Evolutionary conservation across 2,329 filamentous ascomycete species (phyloP).

Genomic region (Claviceps humidiphila): DNA sequence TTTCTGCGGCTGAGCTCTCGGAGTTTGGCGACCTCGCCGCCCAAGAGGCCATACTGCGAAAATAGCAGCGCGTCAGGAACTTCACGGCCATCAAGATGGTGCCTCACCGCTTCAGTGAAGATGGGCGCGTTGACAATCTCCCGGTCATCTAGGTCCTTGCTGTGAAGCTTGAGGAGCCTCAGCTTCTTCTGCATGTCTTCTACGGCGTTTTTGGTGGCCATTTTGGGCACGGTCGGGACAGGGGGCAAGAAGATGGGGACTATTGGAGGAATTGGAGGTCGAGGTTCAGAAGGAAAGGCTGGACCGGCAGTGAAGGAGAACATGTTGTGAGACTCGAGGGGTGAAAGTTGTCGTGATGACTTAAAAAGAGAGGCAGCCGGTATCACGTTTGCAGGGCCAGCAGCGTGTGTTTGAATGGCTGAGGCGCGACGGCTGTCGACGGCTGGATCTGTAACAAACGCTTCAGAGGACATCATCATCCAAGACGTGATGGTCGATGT

Average conservation of each 20-base stretch:
- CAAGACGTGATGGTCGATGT: too few species aligned
- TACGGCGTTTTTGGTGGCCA: neutral
- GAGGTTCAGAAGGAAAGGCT: too few species aligned
- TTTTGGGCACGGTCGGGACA: neutral
- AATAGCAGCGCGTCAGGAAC: neutral
- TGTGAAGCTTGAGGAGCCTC: neutral
- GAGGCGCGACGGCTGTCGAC: too few species aligned
- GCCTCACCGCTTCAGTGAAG: slow-evolving; percentile 9
- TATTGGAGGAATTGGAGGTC: too few species aligned
- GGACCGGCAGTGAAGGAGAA: too few species aligned
- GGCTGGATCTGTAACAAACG: too few species aligned
- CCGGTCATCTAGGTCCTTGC: slow-evolving; percentile 1
- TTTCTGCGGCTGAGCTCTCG: neutral
- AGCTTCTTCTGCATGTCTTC: neutral
- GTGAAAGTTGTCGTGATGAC: too few species aligned
- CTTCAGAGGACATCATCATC: too few species aligned
- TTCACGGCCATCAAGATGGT: neutral
- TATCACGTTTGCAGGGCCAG: too few species aligned
- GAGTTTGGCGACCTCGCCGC: slow-evolving; percentile 1
- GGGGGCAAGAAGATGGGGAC: neutral
- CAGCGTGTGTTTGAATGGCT: too few species aligned
- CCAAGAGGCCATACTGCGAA: slow-evolving; percentile 12
- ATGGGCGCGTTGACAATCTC: slow-evolving; percentile 8
- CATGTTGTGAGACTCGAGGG: too few species aligned
- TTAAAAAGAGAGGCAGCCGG: too few species aligned